phyloP scores from a whole-genome alignment of 768 basidiomycete species.

The Lentinus brumalis region DNA sequence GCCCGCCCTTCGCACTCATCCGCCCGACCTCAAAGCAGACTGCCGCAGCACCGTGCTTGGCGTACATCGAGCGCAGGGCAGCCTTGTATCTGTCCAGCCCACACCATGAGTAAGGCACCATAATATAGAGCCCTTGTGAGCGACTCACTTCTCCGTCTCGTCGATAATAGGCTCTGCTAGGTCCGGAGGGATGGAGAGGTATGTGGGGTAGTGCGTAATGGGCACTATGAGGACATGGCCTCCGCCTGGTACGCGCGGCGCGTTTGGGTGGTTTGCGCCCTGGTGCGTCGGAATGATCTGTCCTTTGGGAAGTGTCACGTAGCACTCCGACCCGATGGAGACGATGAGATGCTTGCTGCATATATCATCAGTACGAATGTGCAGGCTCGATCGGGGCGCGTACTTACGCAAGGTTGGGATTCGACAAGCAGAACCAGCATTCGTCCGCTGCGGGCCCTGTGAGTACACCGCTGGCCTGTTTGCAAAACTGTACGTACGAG shows the following conservation, averaged over 20 bases:
- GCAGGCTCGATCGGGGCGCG: background rate
- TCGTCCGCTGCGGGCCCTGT: slow-evolving; percentile 64
- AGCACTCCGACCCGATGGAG: slow-evolving; percentile 90
- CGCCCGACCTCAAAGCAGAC: slow-evolving; percentile 90
- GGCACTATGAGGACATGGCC: slow-evolving; percentile 95
- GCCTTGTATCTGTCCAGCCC: slow-evolving; percentile 66
- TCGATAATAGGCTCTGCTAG: slow-evolving; percentile 72
- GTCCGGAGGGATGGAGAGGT: slow-evolving; percentile 77
- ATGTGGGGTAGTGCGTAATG: slow-evolving; percentile 91
- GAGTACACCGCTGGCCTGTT: background rate
- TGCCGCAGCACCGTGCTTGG: slow-evolving; percentile 63
- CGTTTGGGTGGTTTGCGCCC: slow-evolving; percentile 41
- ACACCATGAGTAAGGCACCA: background rate
- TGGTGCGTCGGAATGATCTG: slow-evolving; percentile 86
- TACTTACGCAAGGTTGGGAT: slow-evolving; percentile 83
- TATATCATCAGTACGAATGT: no score
- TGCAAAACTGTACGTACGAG: slow-evolving; percentile 47
- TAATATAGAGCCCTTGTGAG: background rate
- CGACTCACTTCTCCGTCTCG: slow-evolving; percentile 74
- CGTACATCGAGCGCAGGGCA: slow-evolving; percentile 72
- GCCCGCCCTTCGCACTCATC: slow-evolving; percentile 82
- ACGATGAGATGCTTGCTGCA: slow-evolving; percentile 94
- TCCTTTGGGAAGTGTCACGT: slow-evolving; percentile 95
- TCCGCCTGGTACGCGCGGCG: slow-evolving; percentile 77
- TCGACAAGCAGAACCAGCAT: slow-evolving; percentile 98